Base-by-base conservation (phyloP, 228 moss, liverwort and hornwort genomes). In the Sphagnum fallax region DNA sequence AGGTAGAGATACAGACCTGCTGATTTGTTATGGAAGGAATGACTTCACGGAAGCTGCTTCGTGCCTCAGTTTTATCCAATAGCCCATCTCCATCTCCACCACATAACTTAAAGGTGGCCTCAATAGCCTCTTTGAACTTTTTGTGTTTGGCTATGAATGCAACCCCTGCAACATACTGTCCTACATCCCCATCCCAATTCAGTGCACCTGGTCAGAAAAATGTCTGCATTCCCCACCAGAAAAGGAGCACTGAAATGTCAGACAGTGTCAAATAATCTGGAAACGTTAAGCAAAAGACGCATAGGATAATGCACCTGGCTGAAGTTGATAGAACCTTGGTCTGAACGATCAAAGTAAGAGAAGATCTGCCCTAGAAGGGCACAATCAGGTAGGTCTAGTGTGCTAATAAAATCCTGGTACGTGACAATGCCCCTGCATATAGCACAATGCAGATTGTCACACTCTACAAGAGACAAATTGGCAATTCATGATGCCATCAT, bases 131-230 rank as follows among this genome's bases (percentile, higher is more conserved):
- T 47, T 73, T 75, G 55, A 87, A 93, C 78, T 84, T 83, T 75
- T 84, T 74, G 73, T 97, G 93, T 75, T 72, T 85, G 16, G 81
- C 71, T 72, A 93, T 73, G 66, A 88, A 97, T 16, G 93, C 90
- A 68, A 91, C 77, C 13, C 91, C 97, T 74, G 88, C 79, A 59
- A 88, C 84, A 77, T 88, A 93, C 97, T 97, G 88, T 68, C 78
- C 60, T 52, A 47, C 61, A 60, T 67, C 52, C 62, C 76, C 71
- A 79, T 58, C 63, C 65, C 67, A 58, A 71, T 72, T 70, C 65
- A 52, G 60, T 51, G 49, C 72, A 75, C 47, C 69, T 49, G 57
- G 16, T 73, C 58, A 69, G 51, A 10, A 4, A 10, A 16, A 59
- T 16, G 47, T 64, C 63, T 64, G 63, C 9, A 9, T 32, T 32